phyloP scores from a whole-genome alignment of 805 yeast genomes.

The Kazachstania martiniae region DNA sequence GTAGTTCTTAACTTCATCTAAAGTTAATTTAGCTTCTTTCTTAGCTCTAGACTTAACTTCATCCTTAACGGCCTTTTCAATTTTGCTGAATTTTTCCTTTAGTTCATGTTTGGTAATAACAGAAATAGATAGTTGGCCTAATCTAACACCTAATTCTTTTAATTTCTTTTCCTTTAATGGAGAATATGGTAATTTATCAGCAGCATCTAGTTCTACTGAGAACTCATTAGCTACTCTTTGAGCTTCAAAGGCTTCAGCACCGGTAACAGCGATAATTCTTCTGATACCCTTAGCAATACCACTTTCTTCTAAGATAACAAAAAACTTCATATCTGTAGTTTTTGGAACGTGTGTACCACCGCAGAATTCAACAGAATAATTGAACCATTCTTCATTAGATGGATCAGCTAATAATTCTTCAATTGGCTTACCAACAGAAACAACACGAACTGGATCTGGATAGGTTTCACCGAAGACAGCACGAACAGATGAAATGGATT shows the following conservation, averaged over 20 bases:
- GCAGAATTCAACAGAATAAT: conserved; percentile 85
- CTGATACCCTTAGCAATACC: conserved; percentile 99
- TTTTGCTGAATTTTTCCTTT: conserved; percentile 59
- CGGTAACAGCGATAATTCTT: conserved; percentile 95
- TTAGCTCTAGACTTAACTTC: conserved; percentile 81
- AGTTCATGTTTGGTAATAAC: conserved; percentile 69
- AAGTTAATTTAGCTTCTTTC: conserved; percentile 71
- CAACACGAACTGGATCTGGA: conserved; percentile 98
- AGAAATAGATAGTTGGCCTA: conserved; percentile 75
- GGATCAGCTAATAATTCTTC: conserved; percentile 71
- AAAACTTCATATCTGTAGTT: conserved; percentile 87
- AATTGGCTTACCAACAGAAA: conserved; percentile 86
- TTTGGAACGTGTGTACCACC: conserved; percentile 97
- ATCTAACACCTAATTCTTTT: conserved; percentile 73
- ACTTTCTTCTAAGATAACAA: conserved; percentile 83
- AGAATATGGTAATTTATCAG: conserved; percentile 58
- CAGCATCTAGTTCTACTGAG: conserved; percentile 45
- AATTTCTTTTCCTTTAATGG: conserved; percentile 69
- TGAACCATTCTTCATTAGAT: conserved; percentile 60
- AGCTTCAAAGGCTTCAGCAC: conserved; percentile 80
- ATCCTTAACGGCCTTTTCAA: conserved; percentile 82
- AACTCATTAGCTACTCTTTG: conserved; percentile 76
- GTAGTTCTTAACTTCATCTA: conserved; percentile 65
- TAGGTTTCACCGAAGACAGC: conserved; percentile 98
- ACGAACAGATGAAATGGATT: conserved; percentile 71